phyloP scores from a whole-genome alignment of 108 stramenopile genomes.

The Nitzschia sp. region DNA sequence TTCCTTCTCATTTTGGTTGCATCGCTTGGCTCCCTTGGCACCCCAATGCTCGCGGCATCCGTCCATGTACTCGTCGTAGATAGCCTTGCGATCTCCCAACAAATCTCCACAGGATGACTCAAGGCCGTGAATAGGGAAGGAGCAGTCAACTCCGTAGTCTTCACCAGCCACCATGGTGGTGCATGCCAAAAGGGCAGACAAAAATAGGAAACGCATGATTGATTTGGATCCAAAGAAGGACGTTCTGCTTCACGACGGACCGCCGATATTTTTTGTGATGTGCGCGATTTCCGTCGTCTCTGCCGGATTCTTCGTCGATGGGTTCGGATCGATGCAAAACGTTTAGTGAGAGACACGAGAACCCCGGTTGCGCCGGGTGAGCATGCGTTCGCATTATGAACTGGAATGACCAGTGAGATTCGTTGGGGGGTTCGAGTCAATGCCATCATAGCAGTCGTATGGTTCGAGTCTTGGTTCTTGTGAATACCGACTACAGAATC shows the following conservation, averaged over 20 bases:
- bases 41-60: conserved; percentile 68
- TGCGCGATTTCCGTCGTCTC: too few species aligned
- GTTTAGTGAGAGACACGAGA: background rate
- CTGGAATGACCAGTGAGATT: too few species aligned
- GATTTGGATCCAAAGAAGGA: too few species aligned
- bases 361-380: conserved; percentile 3
- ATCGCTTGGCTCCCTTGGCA: conserved; percentile 33
- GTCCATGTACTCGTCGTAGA: conserved; percentile 76
- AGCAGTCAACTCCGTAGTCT: conserved; percentile 71
- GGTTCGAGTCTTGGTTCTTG: too few species aligned
- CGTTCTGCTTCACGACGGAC: too few species aligned
- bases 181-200: too few species aligned
- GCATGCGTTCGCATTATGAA: background rate
- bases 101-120: conserved; percentile 50
- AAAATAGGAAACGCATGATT: too few species aligned
- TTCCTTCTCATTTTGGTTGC: conserved; percentile 66
- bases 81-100: conserved; percentile 36
- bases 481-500: too few species aligned
- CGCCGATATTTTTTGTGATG: too few species aligned
- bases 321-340: background rate
- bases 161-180: background rate
- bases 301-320: background rate
- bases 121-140: conserved; percentile 71
- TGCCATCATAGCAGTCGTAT: too few species aligned
- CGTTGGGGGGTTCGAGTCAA: too few species aligned